These are phyloP conservation scores for Mortierella polycephala DNA, from an alignment of 371 early-diverging fungal genomes.

Conservation along the genomic window DNA sequence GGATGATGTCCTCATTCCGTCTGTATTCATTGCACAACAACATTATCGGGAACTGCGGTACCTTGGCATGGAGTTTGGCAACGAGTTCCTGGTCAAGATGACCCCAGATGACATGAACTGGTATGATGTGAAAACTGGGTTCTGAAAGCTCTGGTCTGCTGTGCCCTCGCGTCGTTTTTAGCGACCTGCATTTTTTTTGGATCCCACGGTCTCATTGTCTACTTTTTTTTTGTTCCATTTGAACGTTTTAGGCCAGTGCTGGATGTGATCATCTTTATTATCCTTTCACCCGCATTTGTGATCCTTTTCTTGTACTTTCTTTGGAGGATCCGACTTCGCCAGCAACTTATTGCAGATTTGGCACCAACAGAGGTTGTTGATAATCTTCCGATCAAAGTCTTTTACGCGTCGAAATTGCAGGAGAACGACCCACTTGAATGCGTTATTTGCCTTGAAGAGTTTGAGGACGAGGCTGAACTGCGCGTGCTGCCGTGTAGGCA, in stretches of 20 bases:
- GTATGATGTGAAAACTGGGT: slow-evolving; percentile 11
- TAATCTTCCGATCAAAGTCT: slow-evolving; percentile 69
- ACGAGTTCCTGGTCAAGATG: slow-evolving; percentile 59
- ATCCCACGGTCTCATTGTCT: not conserved
- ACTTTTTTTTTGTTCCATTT: not conserved
- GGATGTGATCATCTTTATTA: slow-evolving; percentile 77
- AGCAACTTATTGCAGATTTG: slow-evolving; percentile 67
- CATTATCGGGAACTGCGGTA: slow-evolving; percentile 68
- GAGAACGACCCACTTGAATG: slow-evolving; percentile 84
- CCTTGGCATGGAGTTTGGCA: slow-evolving; percentile 54
- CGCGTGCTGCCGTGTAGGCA: slow-evolving; percentile 90
- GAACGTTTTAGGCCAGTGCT: slow-evolving; percentile 68
- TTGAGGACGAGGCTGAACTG: slow-evolving; percentile 77
- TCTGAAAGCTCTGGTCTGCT: not conserved
- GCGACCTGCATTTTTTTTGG: slow-evolving; percentile 5
- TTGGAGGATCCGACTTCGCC: slow-evolving; percentile 74
- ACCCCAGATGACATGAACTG: slow-evolving; percentile 57
- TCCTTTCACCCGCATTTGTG: slow-evolving; percentile 78
- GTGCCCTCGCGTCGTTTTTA: not conserved
- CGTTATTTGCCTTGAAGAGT: slow-evolving; percentile 94
- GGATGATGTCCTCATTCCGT: slow-evolving; percentile 79
- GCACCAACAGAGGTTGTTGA: slow-evolving; percentile 76
- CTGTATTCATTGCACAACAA: slow-evolving; percentile 76
- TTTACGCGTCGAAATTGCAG: slow-evolving; percentile 62
- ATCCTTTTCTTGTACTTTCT: slow-evolving; percentile 76